Conservation (phyloP, 352 stramenopile genomes). For the Phytophthora colocasiae region DNA sequence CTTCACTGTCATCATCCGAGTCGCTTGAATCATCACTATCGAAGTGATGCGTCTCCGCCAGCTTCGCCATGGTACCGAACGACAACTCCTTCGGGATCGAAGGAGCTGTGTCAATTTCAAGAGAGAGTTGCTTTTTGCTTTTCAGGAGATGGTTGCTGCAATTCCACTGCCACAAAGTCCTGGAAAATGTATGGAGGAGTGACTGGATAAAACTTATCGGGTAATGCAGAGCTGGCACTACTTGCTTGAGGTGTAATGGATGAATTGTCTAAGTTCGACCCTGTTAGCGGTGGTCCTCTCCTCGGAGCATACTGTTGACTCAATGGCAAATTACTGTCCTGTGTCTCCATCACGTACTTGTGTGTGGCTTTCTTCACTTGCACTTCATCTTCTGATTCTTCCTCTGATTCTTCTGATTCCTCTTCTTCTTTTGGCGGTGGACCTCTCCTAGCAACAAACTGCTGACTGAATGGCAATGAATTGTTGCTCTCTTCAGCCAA, state of each 20-base stretch:
- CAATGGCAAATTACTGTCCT: slow-evolving; percentile 18
- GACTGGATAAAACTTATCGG: slow-evolving; percentile 12
- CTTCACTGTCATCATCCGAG: slow-evolving; percentile 19
- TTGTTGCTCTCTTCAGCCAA: slow-evolving; percentile 14
- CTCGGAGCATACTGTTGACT: slow-evolving; percentile 31
- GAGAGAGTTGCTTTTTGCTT: slow-evolving; percentile 1
- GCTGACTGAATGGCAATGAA: slow-evolving; percentile 28
- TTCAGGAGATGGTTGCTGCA: neutral
- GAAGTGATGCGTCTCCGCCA: slow-evolving; percentile 35
- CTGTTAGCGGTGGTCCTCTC: slow-evolving; percentile 23
- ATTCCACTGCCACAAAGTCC: neutral
- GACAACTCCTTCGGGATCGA: slow-evolving; percentile 22
- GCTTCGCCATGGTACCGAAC: slow-evolving; percentile 30
- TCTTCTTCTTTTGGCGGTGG: slow-evolving; percentile 27
- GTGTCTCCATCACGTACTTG: slow-evolving; percentile 4
- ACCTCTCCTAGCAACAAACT: slow-evolving; percentile 26
- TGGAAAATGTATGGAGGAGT: neutral
- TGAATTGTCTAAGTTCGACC: slow-evolving; percentile 18
- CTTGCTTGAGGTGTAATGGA: slow-evolving; percentile 18
- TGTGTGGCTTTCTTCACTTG: neutral
- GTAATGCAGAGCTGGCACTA: slow-evolving; percentile 22
- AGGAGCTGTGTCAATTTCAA: slow-evolving; percentile 10
- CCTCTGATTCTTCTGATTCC: slow-evolving; percentile 8
- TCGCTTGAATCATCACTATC: slow-evolving; percentile 41
- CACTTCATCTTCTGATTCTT: slow-evolving; percentile 10